Conservation (phyloP, 768 basidiomycete genomes). For the Epithele typhae region DNA sequence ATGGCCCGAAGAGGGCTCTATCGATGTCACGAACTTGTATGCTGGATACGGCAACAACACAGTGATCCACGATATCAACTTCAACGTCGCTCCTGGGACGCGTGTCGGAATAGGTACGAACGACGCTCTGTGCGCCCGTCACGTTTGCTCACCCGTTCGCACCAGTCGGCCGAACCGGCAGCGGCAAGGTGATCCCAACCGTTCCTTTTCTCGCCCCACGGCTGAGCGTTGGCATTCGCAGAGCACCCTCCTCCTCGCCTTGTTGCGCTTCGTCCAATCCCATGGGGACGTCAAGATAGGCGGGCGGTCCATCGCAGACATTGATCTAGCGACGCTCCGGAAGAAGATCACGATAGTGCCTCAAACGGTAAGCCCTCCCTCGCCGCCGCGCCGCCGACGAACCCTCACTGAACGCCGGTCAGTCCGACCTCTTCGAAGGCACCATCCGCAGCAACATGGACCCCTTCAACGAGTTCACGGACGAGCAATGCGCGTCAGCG, state of each 20-base stretch:
- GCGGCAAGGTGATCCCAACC: slow-evolving; percentile 34
- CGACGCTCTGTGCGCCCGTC: too few relatives aligned
- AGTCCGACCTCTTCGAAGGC: slow-evolving; percentile 50
- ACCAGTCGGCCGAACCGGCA: slow-evolving; percentile 53
- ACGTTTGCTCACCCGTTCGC: neutral
- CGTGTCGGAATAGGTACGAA: slow-evolving; percentile 35
- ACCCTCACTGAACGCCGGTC: slow-evolving; percentile 2
- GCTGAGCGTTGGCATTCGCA: slow-evolving; percentile 13
- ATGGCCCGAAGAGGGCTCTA: slow-evolving; percentile 54
- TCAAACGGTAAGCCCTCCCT: slow-evolving; percentile 33
- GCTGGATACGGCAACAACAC: slow-evolving; percentile 49
- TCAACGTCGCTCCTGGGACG: slow-evolving; percentile 46
- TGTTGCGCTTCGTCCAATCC: slow-evolving; percentile 50
- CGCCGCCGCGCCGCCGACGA: neutral
- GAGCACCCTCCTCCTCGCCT: slow-evolving; percentile 45
- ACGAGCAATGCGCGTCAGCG: slow-evolving; percentile 43
- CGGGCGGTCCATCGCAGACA: slow-evolving; percentile 28
- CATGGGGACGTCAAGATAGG: neutral
- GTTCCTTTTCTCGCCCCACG: neutral
- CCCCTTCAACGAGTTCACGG: slow-evolving; percentile 43
- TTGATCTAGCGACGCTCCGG: slow-evolving; percentile 51
- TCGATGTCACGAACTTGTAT: slow-evolving; percentile 45
- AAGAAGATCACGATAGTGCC: slow-evolving; percentile 56
- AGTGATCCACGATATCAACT: slow-evolving; percentile 46
- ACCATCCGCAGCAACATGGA: slow-evolving; percentile 54